phyloP scores from a whole-genome alignment of 306 rosid species.

The Lithocarpus polystachyus region DNA sequence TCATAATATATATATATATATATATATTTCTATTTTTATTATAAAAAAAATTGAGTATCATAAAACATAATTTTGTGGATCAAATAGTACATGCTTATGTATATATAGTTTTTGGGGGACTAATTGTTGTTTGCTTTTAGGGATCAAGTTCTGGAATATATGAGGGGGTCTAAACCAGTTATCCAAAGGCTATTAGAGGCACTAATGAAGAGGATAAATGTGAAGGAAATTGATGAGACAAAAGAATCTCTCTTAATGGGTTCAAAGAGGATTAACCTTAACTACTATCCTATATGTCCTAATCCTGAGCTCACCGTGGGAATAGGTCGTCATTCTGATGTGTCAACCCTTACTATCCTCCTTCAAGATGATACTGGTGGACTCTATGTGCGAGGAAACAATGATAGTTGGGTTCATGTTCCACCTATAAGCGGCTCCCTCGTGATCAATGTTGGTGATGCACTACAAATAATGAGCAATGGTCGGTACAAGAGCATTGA shows the following conservation, averaged over 20 bases:
- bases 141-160: constrained; percentile 48
- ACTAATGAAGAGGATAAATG: constrained; percentile 43
- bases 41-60: no score
- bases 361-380: constrained; percentile 63
- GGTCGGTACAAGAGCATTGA: constrained; percentile 58
- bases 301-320: constrained; percentile 48
- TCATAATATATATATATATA: no score
- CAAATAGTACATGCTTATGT: no score
- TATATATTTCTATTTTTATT: no score
- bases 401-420: constrained; percentile 46
- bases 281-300: constrained; percentile 57
- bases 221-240: constrained; percentile 29
- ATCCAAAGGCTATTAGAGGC: constrained; percentile 31
- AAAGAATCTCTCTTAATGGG: constrained; percentile 44
- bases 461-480: constrained; percentile 61
- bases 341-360: constrained; percentile 57
- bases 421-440: constrained; percentile 41
- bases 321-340: constrained; percentile 62
- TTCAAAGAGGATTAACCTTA: constrained; percentile 51
- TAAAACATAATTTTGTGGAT: no score
- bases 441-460: constrained; percentile 64
- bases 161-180: constrained; percentile 37
- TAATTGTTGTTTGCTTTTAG: constrained; percentile 10
- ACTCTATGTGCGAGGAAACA: constrained; percentile 32
- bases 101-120: background rate